Conservation (phyloP, 2,329 filamentous ascomycete genomes). For the Botryotinia calthae region DNA sequence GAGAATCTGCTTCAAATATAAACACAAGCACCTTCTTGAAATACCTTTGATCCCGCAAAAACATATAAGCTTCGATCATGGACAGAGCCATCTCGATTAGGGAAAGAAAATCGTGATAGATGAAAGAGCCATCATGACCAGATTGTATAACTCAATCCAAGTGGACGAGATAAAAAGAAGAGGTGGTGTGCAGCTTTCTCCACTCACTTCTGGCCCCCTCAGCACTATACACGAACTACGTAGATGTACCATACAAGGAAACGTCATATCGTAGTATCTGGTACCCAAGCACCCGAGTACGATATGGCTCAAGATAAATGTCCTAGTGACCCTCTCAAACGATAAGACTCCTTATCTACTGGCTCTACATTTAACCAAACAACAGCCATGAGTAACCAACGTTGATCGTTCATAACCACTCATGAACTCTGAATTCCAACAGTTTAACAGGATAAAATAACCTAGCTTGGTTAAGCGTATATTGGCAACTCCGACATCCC, state of each 20-base stretch:
- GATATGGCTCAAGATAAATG: neutral
- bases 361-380: neutral
- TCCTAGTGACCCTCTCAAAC: neutral
- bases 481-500: constrained; percentile 7
- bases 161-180: constrained; percentile 12
- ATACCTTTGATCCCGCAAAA: neutral
- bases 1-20: constrained; percentile 12
- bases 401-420: neutral
- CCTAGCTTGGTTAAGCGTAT: constrained; percentile 12
- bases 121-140: neutral
- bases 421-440: neutral
- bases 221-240: neutral
- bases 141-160: neutral
- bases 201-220: neutral
- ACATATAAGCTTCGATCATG: neutral
- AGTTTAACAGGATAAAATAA: constrained; percentile 13
- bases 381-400: neutral
- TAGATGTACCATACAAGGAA: constrained; percentile 6
- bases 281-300: neutral
- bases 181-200: constrained; percentile 5
- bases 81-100: constrained; percentile 12
- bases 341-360: constrained; percentile 14
- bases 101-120: constrained; percentile 17
- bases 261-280: neutral
- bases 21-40: neutral